A percentile compares a stretch with the other conserved stretches of the same genome.
phyloP scores from a whole-genome alignment of 352 stramenopile genomes.

The Pythium rishiriense region DNA sequence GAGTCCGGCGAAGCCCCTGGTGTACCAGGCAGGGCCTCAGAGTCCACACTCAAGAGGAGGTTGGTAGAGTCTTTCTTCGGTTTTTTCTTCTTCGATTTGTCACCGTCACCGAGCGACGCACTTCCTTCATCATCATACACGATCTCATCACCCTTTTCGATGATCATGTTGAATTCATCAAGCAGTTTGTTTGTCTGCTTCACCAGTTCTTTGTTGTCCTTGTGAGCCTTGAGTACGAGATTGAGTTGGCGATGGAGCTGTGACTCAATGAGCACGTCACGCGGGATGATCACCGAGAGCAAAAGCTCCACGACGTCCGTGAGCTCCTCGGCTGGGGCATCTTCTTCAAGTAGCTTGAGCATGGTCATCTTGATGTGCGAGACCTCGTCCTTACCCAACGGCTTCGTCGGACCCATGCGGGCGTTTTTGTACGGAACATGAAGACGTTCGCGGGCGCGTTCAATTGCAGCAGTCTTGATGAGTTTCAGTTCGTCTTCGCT shows the following conservation, averaged over 20 bases:
- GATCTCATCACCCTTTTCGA: conserved; percentile 43
- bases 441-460: conserved; percentile 71
- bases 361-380: conserved; percentile 86
- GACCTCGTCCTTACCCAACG: conserved; percentile 79
- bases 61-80: conserved; percentile 50
- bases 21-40: conserved; percentile 53
- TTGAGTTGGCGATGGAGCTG: conserved; percentile 74
- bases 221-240: conserved; percentile 74
- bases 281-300: conserved; percentile 75
- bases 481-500: conserved; percentile 78
- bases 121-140: conserved; percentile 18
- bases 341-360: conserved; percentile 82
- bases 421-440: conserved; percentile 82
- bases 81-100: conserved; percentile 53
- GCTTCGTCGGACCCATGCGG: conserved; percentile 67
- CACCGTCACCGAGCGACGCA: conserved; percentile 19
- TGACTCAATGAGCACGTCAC: conserved; percentile 73
- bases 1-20: conserved; percentile 58
- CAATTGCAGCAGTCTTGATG: conserved; percentile 68
- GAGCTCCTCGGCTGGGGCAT: conserved; percentile 70
- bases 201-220: conserved; percentile 87
- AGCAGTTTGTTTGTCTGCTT: conserved; percentile 78
- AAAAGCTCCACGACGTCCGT: conserved; percentile 84
- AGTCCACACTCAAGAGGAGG: conserved; percentile 55
- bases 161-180: conserved; percentile 78